These are phyloP conservation scores for Ganoderma lucidum DNA, from an alignment of 1,284 basidiomycete species.

Conservation along the genomic window DNA sequence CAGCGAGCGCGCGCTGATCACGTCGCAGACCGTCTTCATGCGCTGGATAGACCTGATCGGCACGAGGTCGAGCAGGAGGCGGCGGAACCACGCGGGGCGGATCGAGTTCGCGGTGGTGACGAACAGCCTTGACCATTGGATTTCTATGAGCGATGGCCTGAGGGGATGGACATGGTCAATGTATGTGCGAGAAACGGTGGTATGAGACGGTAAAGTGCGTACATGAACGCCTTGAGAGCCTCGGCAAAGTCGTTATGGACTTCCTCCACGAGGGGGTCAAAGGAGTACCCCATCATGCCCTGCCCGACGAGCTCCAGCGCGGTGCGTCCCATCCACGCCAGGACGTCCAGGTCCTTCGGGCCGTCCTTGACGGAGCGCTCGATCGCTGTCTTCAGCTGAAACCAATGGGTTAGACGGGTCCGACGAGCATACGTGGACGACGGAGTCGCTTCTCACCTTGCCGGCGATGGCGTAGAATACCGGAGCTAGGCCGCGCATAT, in stretches of 20 bases:
- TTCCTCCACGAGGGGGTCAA: constrained; percentile 36
- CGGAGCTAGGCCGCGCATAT: constrained; percentile 30
- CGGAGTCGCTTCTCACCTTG: not conserved
- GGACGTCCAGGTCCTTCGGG: constrained; percentile 34
- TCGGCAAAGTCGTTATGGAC: constrained; percentile 32
- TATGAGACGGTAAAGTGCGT: not conserved
- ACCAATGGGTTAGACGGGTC: too few relatives aligned
- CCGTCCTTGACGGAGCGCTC: not conserved
- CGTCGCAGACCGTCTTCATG: constrained; percentile 46
- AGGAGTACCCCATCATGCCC: constrained; percentile 41
- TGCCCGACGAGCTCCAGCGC: constrained; percentile 42
- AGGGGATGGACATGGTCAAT: not conserved
- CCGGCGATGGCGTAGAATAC: constrained; percentile 15
- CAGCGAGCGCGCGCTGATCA: constrained; percentile 45
- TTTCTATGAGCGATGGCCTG: not conserved
- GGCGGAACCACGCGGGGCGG: constrained; percentile 3
- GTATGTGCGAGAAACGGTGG: too few relatives aligned
- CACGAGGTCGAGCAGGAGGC: not conserved
- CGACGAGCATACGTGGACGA: too few relatives aligned
- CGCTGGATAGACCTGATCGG: constrained; percentile 39
- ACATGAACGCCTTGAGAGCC: constrained; percentile 36
- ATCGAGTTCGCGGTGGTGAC: not conserved
- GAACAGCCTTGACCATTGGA: not conserved
- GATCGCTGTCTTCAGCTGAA: not conserved
- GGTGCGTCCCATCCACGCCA: constrained; percentile 38